Percentiles rank a stretch among this genome's conserved stretches.
phyloP scores from a whole-genome alignment of 805 yeast species.

The Kuraishia borneana region DNA sequence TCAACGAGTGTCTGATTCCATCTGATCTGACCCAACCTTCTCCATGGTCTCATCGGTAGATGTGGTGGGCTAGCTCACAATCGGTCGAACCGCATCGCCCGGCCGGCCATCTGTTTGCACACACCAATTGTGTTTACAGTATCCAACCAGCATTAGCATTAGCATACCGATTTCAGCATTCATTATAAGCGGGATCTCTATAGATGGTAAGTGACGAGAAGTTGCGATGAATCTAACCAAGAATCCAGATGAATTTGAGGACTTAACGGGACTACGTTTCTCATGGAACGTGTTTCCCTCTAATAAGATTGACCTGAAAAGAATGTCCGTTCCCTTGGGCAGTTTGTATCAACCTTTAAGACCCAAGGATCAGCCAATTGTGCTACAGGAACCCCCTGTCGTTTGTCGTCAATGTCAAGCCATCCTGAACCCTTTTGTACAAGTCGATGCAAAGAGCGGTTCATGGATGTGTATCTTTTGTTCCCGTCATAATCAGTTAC shows the following conservation, averaged over 20 bases:
- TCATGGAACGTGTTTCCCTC: conserved; percentile 61
- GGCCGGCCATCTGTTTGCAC: no score
- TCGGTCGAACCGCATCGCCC: no score
- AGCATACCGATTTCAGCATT: no score
- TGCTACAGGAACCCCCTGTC: conserved; percentile 28
- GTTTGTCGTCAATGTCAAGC: conserved; percentile 46
- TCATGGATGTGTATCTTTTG: conserved; percentile 52
- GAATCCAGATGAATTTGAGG: conserved; percentile 41
- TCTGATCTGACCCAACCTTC: neutral
- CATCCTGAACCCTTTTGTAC: conserved; percentile 40
- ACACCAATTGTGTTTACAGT: no score
- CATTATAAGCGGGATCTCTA: no score
- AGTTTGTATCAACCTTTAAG: conserved; percentile 50
- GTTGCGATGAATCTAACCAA: no score
- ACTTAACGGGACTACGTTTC: conserved; percentile 60
- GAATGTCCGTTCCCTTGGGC: conserved; percentile 45
- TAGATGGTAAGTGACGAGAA: no score
- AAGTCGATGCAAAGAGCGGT: conserved; percentile 17
- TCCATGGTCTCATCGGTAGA: neutral
- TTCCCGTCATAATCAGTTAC: conserved; percentile 31
- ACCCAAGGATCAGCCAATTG: conserved; percentile 26
- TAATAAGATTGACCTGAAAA: conserved; percentile 37
- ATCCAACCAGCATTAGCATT: no score
- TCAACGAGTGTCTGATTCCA: neutral
- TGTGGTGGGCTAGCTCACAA: neutral